These are phyloP conservation scores for Cutaneotrichosporon sp. DNA, from an alignment of 1,284 basidiomycete genomes.

Conservation along the genomic window DNA sequence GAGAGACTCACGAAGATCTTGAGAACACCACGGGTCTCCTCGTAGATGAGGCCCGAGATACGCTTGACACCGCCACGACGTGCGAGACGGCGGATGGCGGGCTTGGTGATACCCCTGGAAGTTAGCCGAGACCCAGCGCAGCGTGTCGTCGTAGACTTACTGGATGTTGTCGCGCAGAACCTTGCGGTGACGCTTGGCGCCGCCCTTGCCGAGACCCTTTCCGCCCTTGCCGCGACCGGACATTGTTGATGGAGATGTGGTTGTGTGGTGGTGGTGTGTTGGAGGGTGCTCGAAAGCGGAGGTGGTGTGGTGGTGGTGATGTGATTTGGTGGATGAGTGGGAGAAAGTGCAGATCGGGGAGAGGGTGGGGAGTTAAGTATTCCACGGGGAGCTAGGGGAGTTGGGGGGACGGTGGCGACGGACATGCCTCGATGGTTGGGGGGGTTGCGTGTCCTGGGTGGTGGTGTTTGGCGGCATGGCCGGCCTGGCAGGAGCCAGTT, in stretches of 20 bases:
- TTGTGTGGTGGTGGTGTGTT: slow-evolving; percentile 15
- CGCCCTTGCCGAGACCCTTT: slow-evolving; percentile 77
- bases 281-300: neutral
- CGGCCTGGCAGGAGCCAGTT: no score
- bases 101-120: slow-evolving; percentile 71
- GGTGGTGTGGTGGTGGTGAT: neutral
- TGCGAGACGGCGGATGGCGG: slow-evolving; percentile 86
- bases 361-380: neutral
- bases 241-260: slow-evolving; percentile 52
- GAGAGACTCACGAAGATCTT: slow-evolving; percentile 58
- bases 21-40: slow-evolving; percentile 82
- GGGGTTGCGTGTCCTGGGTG: no score
- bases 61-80: slow-evolving; percentile 94
- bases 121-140: no score
- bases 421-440: no score
- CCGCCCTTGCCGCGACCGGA: slow-evolving; percentile 75
- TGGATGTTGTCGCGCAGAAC: slow-evolving; percentile 77
- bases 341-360: neutral
- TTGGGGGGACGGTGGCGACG: neutral
- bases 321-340: neutral
- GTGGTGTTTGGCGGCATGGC: no score
- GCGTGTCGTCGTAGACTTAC: slow-evolving; percentile 52
- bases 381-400: neutral
- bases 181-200: slow-evolving; percentile 83
- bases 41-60: slow-evolving; percentile 88